Evolutionary conservation across 2,329 filamentous ascomycete species (phyloP), one percentile per base, ranked within the genome.

Genomic region (Aspergillus candidus): DNA sequence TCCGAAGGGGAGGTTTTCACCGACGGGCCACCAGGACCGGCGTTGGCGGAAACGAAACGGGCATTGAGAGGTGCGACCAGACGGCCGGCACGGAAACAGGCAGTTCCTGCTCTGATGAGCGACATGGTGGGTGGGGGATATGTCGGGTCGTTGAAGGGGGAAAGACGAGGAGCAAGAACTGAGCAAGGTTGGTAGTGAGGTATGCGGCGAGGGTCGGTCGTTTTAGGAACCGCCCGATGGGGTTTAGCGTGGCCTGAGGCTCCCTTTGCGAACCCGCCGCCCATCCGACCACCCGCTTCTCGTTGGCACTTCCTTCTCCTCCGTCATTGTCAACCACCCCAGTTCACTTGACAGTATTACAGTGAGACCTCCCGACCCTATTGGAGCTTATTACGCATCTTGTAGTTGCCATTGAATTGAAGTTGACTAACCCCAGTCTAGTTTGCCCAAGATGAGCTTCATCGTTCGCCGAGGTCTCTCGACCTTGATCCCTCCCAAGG

Each of bases 401-500:
- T 27, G 22, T 8, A 42, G 14, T 32, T 38, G 10, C 12, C 14
- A 32, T 22, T 22, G 6, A 32, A 32, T 35, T 43, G n/a, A n/a
- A n/a, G 34, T 42, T 39, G 37, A 52, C 50, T 61, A 49, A 65
- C 43, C 43, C 22, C 29, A 38, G 14, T 43, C 18, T 40, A 65
- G 61, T 57, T 55, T 54, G 52, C 60, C 70, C 79, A 88, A 75
- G 74, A 96, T 95, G 90, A 95, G 88, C 80, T 93, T 83, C 82
- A 79, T 94, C 67, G 81, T 83, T 67, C 87, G 86, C 75, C 84
- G 90, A 76, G 86, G 82, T 79, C 85, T 96, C 68, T 97, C 93
- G 70, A 95, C 94, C 79, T 85, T 98, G 73, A 96, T 98, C 65
- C 94, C 94, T 62, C 93, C 94, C 67, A 98, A 98, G 89, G 91